Percentiles rank a stretch among this genome's conserved stretches.
phyloP scores from a whole-genome alignment of 345 rosid genomes.

The Erodium maritimum region DNA sequence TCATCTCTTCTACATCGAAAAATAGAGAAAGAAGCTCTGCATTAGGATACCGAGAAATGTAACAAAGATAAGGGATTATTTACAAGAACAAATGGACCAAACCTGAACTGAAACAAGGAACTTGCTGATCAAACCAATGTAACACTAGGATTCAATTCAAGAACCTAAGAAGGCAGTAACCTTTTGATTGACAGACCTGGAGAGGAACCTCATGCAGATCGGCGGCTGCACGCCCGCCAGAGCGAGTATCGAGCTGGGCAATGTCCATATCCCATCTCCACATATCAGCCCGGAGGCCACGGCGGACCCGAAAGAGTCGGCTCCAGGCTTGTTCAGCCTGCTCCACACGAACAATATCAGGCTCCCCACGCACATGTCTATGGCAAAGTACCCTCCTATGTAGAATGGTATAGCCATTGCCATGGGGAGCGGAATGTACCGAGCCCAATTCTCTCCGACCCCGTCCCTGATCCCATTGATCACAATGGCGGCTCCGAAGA shows the following conservation, averaged over 20 bases:
- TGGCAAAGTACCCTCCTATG: neutral
- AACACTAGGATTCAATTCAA: neutral
- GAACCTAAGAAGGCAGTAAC: neutral
- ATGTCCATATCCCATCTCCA: slow-evolving; percentile 11
- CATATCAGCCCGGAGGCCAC: slow-evolving; percentile 10
- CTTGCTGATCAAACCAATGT: no score
- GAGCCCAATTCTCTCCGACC: neutral
- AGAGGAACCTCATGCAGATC: slow-evolving; percentile 11
- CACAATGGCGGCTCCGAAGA: neutral
- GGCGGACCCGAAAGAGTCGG: slow-evolving; percentile 1
- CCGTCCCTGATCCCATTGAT: neutral
- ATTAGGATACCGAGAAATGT: no score
- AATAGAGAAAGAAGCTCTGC: no score
- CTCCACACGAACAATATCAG: slow-evolving; percentile 2
- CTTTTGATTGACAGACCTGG: neutral
- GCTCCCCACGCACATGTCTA: neutral
- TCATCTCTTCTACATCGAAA: no score
- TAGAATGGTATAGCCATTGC: neutral
- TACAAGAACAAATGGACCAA: no score
- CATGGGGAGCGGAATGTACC: neutral
- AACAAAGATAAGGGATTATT: no score
- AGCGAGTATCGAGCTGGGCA: slow-evolving; percentile 13
- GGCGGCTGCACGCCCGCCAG: slow-evolving; percentile 7
- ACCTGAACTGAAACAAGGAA: no score
- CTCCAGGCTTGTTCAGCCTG: neutral